Evolutionary conservation across 495 filamentous ascomycete species (phyloP).

Genomic region (Tuber indicum): DNA sequence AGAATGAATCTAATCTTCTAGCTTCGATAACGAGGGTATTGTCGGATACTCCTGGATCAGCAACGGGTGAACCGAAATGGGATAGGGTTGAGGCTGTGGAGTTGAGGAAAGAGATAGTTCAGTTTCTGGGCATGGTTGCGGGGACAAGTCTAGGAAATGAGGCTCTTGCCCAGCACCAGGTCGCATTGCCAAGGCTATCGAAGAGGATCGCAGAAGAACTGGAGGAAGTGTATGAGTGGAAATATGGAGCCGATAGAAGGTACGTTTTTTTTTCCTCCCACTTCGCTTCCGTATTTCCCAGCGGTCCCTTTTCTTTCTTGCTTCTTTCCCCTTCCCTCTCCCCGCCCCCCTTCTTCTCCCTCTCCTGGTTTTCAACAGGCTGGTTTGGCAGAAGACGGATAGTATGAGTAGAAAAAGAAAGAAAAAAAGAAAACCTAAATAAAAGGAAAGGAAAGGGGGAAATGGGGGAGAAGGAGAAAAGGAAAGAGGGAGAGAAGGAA

Average conservation of each 20-base stretch:
- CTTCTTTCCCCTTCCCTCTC: background rate
- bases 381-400: slow-evolving; percentile 10
- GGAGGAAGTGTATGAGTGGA: slow-evolving; percentile 54
- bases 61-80: slow-evolving; percentile 50
- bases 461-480: slow-evolving; percentile 11
- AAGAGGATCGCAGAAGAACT: slow-evolving; percentile 59
- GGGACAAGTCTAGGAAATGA: slow-evolving; percentile 49
- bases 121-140: slow-evolving; percentile 51
- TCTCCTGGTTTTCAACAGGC: background rate
- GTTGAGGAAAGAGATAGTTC: slow-evolving; percentile 54
- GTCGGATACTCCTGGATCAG: slow-evolving; percentile 50
- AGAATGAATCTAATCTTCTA: slow-evolving; percentile 55
- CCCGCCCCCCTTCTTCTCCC: background rate
- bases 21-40: slow-evolving; percentile 57
- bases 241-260: slow-evolving; percentile 37
- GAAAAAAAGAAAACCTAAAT: slow-evolving; percentile 4
- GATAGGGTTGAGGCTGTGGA: slow-evolving; percentile 49
- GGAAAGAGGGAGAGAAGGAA: background rate
- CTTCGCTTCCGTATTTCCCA: slow-evolving; percentile 4
- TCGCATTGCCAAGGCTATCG: slow-evolving; percentile 55
- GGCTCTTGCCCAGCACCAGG: slow-evolving; percentile 52
- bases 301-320: slow-evolving; percentile 10
- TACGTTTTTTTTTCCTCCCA: slow-evolving; percentile 32
- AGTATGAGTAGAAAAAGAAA: background rate
- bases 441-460: background rate